phyloP scores from a whole-genome alignment of 768 basidiomycete genomes.

The Trametes coccinea region DNA sequence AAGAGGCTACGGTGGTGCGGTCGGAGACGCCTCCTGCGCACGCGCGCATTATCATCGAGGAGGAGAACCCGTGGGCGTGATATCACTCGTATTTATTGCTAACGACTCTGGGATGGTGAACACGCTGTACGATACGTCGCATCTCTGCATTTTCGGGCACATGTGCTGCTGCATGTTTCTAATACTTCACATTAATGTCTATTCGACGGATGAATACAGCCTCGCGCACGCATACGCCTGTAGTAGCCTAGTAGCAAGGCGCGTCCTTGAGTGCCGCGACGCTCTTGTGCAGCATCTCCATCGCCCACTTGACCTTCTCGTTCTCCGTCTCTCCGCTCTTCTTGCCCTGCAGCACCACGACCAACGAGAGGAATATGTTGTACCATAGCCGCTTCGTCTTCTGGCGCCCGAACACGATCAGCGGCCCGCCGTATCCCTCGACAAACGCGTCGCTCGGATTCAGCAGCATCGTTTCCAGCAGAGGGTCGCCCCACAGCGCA shows the following conservation, averaged over 20 bases:
- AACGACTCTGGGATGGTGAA: background rate
- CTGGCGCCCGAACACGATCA: constrained; percentile 63
- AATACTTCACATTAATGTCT: too few species aligned
- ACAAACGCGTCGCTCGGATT: constrained; percentile 50
- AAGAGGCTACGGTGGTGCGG: constrained; percentile 27
- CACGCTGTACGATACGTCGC: background rate
- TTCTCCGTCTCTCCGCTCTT: constrained; percentile 31
- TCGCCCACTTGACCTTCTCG: constrained; percentile 31
- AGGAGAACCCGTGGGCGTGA: constrained; percentile 60
- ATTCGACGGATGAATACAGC: background rate
- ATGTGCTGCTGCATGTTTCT: background rate
- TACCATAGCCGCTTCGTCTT: constrained; percentile 80
- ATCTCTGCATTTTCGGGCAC: background rate
- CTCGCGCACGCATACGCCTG: background rate
- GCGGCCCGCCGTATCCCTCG: constrained; percentile 61
- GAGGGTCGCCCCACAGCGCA: constrained; percentile 76
- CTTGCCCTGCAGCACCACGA: constrained; percentile 50
- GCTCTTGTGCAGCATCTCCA: constrained; percentile 39
- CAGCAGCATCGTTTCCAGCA: constrained; percentile 67
- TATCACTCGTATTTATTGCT: background rate
- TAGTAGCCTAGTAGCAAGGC: constrained; percentile 41
- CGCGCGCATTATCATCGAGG: constrained; percentile 37
- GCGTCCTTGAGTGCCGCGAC: constrained; percentile 49
- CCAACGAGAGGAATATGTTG: constrained; percentile 59
- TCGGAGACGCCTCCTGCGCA: constrained; percentile 49